A percentile compares a stretch with the other conserved stretches of the same genome.
Evolutionary conservation across 176 grass and related monocot genomes (phyloP).

Genomic region (Carex cristatella): DNA sequence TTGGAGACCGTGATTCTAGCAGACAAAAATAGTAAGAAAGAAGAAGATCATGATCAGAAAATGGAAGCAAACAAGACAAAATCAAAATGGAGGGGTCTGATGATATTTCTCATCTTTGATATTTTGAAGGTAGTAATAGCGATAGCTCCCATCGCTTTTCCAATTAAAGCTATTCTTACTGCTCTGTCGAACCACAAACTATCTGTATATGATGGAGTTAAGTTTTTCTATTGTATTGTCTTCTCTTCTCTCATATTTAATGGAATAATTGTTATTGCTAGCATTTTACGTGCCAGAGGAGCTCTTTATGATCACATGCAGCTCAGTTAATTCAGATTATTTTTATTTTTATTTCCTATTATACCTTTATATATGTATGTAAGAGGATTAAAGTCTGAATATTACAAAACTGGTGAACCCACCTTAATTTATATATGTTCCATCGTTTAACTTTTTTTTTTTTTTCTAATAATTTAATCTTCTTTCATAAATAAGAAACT

Average conservation of each 20-base stretch:
- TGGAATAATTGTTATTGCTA: background rate
- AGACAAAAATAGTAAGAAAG: background rate
- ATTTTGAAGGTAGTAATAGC: background rate
- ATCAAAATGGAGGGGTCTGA: background rate
- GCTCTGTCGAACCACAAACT: background rate
- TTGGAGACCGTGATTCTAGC: background rate
- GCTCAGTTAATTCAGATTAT: too few species aligned
- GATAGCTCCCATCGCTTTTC: background rate
- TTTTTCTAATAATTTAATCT: too few species aligned
- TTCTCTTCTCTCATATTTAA: background rate
- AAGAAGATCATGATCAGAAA: background rate
- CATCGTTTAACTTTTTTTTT: too few species aligned
- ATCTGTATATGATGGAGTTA: background rate
- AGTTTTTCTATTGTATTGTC: background rate
- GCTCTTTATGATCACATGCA: too few species aligned
- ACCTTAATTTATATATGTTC: too few species aligned
- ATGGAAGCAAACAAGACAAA: background rate
- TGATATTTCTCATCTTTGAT: background rate
- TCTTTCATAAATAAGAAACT: too few species aligned
- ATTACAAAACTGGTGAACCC: too few species aligned
- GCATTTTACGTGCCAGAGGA: background rate
- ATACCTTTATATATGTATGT: too few species aligned
- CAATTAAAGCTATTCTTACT: background rate
- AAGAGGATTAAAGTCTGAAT: too few species aligned
- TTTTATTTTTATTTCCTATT: too few species aligned